phyloP scores from a whole-genome alignment of 2,329 filamentous ascomycete genomes.

The Blastomyces emzantsi region DNA sequence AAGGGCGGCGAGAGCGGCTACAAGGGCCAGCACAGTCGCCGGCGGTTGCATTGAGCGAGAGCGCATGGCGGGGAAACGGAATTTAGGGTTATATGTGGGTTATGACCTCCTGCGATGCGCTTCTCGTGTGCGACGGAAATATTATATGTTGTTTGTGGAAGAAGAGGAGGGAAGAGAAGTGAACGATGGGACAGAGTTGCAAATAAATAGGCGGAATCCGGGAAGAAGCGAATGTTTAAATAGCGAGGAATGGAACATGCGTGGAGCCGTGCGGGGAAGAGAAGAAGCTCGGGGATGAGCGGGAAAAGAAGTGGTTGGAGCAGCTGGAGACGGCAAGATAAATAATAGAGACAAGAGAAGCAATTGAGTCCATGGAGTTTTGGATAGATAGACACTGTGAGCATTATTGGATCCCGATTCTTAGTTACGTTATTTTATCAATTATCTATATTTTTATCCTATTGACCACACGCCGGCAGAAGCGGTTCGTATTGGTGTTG shows the following conservation, averaged over 20 bases:
- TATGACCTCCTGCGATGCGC: not conserved
- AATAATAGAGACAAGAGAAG: not conserved
- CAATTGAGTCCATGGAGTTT: no score
- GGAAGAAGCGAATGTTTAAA: not conserved
- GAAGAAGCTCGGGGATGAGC: not conserved
- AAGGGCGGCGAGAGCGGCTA: constrained; percentile 21
- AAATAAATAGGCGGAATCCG: no score
- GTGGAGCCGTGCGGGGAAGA: not conserved
- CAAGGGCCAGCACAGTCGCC: not conserved
- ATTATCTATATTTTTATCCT: no score
- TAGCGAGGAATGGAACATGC: not conserved
- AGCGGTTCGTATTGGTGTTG: no score
- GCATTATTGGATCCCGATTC: no score
- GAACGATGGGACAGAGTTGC: no score
- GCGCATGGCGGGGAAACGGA: not conserved
- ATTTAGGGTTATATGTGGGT: not conserved
- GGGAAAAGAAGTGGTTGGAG: not conserved
- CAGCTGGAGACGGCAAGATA: no score
- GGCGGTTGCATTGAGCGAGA: not conserved
- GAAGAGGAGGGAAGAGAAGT: not conserved
- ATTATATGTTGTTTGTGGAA: not conserved
- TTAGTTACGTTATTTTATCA: no score
- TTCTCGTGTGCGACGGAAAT: not conserved
- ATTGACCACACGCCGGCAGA: no score
- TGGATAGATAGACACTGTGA: no score